These are phyloP conservation scores for Penicillium brevicompactum DNA, from an alignment of 2,329 filamentous ascomycete genomes.

Conservation along the genomic window DNA sequence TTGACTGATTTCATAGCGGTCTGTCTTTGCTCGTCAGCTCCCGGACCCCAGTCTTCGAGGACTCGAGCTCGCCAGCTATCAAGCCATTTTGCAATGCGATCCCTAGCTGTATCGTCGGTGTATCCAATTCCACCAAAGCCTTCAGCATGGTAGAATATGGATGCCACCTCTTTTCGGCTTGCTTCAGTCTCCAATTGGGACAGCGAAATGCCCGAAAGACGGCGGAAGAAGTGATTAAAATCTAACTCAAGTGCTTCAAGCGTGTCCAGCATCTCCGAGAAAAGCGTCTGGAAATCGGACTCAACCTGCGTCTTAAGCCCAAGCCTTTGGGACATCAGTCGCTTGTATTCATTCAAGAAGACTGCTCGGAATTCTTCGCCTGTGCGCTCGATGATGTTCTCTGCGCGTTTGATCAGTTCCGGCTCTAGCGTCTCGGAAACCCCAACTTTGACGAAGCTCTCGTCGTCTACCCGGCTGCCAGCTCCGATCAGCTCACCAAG, in stretches of 20 bases:
- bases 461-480: constrained; percentile 70
- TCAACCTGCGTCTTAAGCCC: constrained; percentile 72
- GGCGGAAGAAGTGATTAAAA: constrained; percentile 92
- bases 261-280: constrained; percentile 78
- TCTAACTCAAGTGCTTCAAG: constrained; percentile 83
- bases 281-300: constrained; percentile 76
- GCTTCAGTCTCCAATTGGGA: constrained; percentile 66
- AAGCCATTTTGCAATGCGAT: constrained; percentile 76
- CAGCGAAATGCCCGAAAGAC: constrained; percentile 66
- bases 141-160: constrained; percentile 78
- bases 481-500: constrained; percentile 85
- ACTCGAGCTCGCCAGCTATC: constrained; percentile 73
- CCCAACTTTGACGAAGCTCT: constrained; percentile 71
- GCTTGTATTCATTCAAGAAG: constrained; percentile 87
- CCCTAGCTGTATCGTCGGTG: constrained; percentile 65
- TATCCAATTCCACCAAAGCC: constrained; percentile 61
- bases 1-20: constrained; percentile 81
- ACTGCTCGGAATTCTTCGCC: constrained; percentile 88
- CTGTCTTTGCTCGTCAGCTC: constrained; percentile 65
- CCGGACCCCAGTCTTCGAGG: constrained; percentile 72
- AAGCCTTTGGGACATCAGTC: constrained; percentile 76
- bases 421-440: constrained; percentile 69
- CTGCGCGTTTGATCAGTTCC: constrained; percentile 75
- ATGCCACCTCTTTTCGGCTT: constrained; percentile 64
- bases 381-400: constrained; percentile 75